phyloP scores from a whole-genome alignment of 306 rosid species.

The Quercus variabilis region DNA sequence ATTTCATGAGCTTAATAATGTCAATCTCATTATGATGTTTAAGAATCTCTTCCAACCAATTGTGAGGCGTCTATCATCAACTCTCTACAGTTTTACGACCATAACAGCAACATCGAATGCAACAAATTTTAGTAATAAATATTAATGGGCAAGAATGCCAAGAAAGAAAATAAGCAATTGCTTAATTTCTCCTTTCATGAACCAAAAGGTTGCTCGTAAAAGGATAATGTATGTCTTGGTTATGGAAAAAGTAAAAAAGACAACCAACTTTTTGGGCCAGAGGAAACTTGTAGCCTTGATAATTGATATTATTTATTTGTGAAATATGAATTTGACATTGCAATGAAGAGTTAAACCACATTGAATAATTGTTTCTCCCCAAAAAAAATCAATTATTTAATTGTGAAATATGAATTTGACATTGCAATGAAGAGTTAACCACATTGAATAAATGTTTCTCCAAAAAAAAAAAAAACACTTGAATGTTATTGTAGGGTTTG shows the following conservation, averaged over 20 bases:
- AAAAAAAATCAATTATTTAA: no score
- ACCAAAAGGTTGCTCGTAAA: background rate
- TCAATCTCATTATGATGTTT: conserved; percentile 5
- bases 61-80: conserved; percentile 7
- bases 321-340: no score
- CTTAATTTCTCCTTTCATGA: conserved; percentile 7
- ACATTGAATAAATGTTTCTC: no score
- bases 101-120: conserved; percentile 17
- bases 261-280: no score
- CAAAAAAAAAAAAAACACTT: no score
- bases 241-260: no score
- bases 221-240: background rate
- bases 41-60: conserved; percentile 11
- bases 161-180: background rate
- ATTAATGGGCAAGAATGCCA: background rate
- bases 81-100: background rate
- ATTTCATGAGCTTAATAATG: conserved; percentile 12
- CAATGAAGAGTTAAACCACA: background rate
- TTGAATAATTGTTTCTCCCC: background rate
- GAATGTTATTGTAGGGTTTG: no score
- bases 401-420: no score
- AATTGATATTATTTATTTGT: no score
- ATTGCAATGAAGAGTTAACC: background rate
- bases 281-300: no score
- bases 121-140: conserved; percentile 5